Conservation (phyloP, 345 rosid genomes). For the Bruguiera gymnorhiza region DNA sequence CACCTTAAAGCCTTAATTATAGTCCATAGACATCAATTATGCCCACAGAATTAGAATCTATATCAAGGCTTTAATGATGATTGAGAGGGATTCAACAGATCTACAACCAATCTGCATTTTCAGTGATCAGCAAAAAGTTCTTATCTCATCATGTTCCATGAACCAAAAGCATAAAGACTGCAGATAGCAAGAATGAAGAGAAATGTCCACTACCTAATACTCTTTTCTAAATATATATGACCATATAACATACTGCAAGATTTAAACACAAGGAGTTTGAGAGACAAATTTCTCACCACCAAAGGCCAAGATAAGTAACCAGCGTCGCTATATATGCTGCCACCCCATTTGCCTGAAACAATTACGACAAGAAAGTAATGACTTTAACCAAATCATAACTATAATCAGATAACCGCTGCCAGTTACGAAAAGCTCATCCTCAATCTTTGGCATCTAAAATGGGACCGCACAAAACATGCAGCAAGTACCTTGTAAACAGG, state of each 20-base stretch:
- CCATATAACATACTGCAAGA: neutral
- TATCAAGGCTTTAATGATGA: too few species aligned
- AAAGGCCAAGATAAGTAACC: conserved; percentile 70
- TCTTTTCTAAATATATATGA: neutral
- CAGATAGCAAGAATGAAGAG: neutral
- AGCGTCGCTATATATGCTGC: conserved; percentile 76
- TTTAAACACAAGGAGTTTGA: conserved; percentile 8
- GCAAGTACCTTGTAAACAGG: conserved; percentile 81
- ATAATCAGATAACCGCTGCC: neutral
- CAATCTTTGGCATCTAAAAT: neutral
- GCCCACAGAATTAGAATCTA: too few species aligned
- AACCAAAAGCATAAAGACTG: neutral
- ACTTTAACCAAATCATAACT: conserved; percentile 9
- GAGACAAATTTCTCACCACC: conserved; percentile 70
- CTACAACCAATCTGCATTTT: conserved; percentile 2
- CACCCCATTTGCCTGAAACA: conserved; percentile 86
- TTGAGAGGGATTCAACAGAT: neutral
- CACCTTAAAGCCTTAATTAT: too few species aligned
- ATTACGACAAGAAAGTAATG: conserved; percentile 10
- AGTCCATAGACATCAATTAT: too few species aligned
- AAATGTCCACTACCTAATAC: neutral
- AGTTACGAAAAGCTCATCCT: neutral
- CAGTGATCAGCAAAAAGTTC: neutral
- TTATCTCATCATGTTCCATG: neutral
- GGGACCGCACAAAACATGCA: neutral